Conservation (phyloP, 768 basidiomycete species). For the button mushroom (Agaricus bisporus) region DNA sequence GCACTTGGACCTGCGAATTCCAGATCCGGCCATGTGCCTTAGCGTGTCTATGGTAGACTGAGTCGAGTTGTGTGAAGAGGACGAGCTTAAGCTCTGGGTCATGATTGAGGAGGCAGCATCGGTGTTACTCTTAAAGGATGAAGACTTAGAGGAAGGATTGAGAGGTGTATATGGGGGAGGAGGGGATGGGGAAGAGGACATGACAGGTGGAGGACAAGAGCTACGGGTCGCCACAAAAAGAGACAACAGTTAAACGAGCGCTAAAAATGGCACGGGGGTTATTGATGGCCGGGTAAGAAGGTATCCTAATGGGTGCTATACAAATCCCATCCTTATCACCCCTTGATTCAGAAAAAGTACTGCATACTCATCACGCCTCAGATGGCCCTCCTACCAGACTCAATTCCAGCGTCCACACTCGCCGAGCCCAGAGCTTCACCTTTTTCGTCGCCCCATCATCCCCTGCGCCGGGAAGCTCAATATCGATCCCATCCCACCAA, state of each 20-base stretch:
- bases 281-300: background rate
- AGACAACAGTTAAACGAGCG: slow-evolving; percentile 1
- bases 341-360: background rate
- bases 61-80: slow-evolving; percentile 4
- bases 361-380: background rate
- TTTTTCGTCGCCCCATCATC: slow-evolving; percentile 39
- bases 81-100: background rate
- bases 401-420: slow-evolving; percentile 98
- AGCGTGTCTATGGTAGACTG: slow-evolving; percentile 20
- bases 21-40: slow-evolving; percentile 27
- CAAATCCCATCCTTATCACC: background rate
- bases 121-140: background rate
- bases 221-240: slow-evolving; percentile 1
- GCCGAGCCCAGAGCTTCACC: slow-evolving; percentile 92
- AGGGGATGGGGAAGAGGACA: background rate
- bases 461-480: slow-evolving; percentile 64
- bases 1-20: slow-evolving; percentile 36
- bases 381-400: slow-evolving; percentile 60
- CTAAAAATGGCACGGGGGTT: slow-evolving; percentile 8
- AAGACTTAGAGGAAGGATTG: background rate
- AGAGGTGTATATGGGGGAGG: background rate
- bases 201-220: background rate
- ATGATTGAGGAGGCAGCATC: background rate
- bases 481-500: slow-evolving; percentile 98
- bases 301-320: background rate